Evolutionary conservation across 2,329 filamentous ascomycete genomes (phyloP).

Genomic region (Dryadomyces quercivorus): DNA sequence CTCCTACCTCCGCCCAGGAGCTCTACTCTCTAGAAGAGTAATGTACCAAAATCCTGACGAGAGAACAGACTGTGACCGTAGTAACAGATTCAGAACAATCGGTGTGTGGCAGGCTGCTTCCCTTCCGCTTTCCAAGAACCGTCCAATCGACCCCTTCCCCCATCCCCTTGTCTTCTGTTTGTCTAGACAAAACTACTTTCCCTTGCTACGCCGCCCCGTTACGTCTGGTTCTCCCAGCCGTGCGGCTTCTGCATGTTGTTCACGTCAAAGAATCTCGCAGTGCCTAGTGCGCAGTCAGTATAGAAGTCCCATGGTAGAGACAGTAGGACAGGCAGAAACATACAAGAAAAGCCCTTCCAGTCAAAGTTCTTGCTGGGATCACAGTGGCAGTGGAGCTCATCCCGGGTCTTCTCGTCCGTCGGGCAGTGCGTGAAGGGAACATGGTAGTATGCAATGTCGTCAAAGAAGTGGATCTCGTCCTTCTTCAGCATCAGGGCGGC

Average conservation of each 20-base stretch:
- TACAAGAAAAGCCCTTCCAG: conserved; percentile 98
- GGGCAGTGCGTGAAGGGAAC: conserved; percentile 97
- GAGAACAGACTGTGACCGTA: not conserved
- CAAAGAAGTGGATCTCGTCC: conserved; percentile 95
- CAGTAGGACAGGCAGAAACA: conserved; percentile 23
- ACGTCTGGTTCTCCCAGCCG: conserved; percentile 65
- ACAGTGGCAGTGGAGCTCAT: conserved; percentile 85
- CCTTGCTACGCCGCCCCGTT: conserved; percentile 21
- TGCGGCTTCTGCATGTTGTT: conserved; percentile 72
- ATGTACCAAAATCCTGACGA: not conserved
- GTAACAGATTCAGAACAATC: not conserved
- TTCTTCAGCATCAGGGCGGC: conserved; percentile 79
- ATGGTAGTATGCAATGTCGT: conserved; percentile 97
- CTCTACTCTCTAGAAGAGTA: not conserved
- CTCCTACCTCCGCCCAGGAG: not conserved
- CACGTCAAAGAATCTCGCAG: conserved; percentile 72
- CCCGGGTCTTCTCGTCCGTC: conserved; percentile 70
- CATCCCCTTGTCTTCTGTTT: not conserved
- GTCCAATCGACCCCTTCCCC: not conserved
- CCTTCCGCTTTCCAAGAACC: not conserved
- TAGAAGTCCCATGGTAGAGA: not conserved
- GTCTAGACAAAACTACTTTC: not conserved
- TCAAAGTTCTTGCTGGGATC: conserved; percentile 97
- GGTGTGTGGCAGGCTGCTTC: not conserved
- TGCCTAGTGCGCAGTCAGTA: conserved; percentile 42